Percentiles rank a stretch among this genome's conserved stretches.
Conservation (phyloP, 192 early-diverging fungal genomes). For the Rhizophagus clarus region DNA sequence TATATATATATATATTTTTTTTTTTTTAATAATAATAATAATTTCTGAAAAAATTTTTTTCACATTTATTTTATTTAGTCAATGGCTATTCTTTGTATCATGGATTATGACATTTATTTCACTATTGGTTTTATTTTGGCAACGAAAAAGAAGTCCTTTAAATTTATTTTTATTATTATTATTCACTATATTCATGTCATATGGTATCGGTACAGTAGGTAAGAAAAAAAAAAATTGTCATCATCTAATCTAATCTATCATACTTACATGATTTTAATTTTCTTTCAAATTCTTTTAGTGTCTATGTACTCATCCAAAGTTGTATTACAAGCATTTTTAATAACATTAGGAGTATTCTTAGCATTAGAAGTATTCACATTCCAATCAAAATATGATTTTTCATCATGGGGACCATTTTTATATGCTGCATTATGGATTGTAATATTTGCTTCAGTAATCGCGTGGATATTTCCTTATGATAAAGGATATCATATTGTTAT, state of each 20-base stretch:
- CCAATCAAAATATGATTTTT: constrained; percentile 26
- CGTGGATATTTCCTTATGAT: constrained; percentile 28
- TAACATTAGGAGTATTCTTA: constrained; percentile 24
- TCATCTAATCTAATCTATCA: not conserved
- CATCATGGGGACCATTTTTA: constrained; percentile 24
- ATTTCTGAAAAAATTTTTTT: not conserved
- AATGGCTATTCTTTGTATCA: constrained; percentile 24
- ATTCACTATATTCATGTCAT: constrained; percentile 25
- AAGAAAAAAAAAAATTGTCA: no score
- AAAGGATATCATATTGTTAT: constrained; percentile 16
- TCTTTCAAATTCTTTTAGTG: not conserved
- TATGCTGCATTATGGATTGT: constrained; percentile 25
- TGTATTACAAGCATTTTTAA: constrained; percentile 23
- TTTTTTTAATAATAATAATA: not conserved
- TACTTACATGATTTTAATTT: not conserved
- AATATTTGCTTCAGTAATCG: constrained; percentile 28
- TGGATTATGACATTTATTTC: constrained; percentile 10
- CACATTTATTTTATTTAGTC: not conserved
- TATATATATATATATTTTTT: no score
- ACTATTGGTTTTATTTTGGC: constrained; percentile 13
- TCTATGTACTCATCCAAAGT: constrained; percentile 8
- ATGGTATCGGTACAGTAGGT: constrained; percentile 25
- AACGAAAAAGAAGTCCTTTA: constrained; percentile 23
- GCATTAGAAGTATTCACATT: constrained; percentile 17
- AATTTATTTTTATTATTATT: constrained; percentile 9